A percentile compares a stretch with the other conserved stretches of the same genome.
Conservation (phyloP, 169 alveolate species). For the Cryptosporidium ryanae region DNA sequence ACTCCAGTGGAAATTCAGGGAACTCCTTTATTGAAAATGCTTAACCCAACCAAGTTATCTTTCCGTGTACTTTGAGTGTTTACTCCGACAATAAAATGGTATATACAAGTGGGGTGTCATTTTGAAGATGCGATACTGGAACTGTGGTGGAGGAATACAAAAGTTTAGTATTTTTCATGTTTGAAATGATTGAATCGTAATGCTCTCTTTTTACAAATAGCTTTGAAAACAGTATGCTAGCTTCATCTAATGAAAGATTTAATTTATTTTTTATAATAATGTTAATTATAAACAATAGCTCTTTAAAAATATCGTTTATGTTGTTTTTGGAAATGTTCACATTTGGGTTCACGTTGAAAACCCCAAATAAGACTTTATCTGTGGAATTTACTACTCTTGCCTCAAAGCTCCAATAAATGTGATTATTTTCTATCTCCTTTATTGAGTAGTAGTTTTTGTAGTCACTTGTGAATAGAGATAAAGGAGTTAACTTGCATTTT, state of each 20-base stretch:
- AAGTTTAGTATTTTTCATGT: no score
- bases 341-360: slow-evolving; percentile 4
- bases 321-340: not conserved
- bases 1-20: no score
- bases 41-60: no score
- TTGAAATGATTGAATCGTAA: not conserved
- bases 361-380: not conserved
- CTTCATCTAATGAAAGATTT: no score
- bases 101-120: no score
- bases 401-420: slow-evolving; percentile 7
- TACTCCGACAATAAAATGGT: no score
- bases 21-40: no score
- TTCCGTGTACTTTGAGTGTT: no score
- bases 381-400: slow-evolving; percentile 14
- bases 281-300: not conserved
- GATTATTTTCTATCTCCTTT: no score
- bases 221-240: slow-evolving; percentile 11
- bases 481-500: slow-evolving; percentile 18
- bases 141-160: no score
- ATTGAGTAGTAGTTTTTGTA: not conserved
- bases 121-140: no score
- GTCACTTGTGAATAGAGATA: slow-evolving; percentile 10
- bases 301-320: not conserved
- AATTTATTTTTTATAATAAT: no score
- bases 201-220: not conserved